phyloP scores from a whole-genome alignment of 2,329 filamentous ascomycete genomes.

The Coniosporium tulheliwenetii region DNA sequence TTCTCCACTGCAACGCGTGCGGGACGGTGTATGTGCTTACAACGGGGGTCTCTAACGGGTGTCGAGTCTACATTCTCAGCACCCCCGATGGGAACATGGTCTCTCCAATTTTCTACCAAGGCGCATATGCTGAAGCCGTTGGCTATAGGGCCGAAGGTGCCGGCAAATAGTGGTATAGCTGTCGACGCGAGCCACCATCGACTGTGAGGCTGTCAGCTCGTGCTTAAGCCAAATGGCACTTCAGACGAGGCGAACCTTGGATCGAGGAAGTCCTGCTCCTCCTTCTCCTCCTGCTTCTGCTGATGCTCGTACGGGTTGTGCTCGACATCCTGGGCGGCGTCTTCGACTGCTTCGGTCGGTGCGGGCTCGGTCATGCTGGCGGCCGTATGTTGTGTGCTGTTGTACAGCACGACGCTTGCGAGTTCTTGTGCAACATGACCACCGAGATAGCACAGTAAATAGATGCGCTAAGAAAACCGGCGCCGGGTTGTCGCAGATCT shows the following conservation, averaged over 20 bases:
- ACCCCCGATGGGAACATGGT: conserved; percentile 23
- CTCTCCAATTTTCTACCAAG: conserved; percentile 40
- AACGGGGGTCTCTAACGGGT: conserved; percentile 25
- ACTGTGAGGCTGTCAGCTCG: conserved; percentile 11
- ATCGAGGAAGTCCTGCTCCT: conserved; percentile 26
- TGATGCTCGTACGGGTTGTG: conserved; percentile 15
- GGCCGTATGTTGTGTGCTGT: too few relatives aligned
- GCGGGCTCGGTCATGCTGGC: conserved; percentile 35
- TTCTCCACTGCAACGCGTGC: background rate
- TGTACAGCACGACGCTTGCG: too few relatives aligned
- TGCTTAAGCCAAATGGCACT: too few relatives aligned
- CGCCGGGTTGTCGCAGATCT: too few relatives aligned
- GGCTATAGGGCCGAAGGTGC: conserved; percentile 23
- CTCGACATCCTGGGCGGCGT: conserved; percentile 30
- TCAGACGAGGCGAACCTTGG: conserved; percentile 18
- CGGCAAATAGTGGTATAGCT: conserved; percentile 39
- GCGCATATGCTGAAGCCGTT: conserved; percentile 28
- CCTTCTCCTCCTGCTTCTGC: conserved; percentile 18
- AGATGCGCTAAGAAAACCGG: too few relatives aligned
- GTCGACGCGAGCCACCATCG: conserved; percentile 48
- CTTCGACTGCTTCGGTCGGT: conserved; percentile 31
- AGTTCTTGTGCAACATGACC: too few relatives aligned
- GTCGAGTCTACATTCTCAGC: conserved; percentile 1
- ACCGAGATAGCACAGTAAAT: too few relatives aligned
- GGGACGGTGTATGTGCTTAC: conserved; percentile 13